phyloP scores from a whole-genome alignment of 495 filamentous ascomycete genomes.

The Aspergillus coremiiformis region DNA sequence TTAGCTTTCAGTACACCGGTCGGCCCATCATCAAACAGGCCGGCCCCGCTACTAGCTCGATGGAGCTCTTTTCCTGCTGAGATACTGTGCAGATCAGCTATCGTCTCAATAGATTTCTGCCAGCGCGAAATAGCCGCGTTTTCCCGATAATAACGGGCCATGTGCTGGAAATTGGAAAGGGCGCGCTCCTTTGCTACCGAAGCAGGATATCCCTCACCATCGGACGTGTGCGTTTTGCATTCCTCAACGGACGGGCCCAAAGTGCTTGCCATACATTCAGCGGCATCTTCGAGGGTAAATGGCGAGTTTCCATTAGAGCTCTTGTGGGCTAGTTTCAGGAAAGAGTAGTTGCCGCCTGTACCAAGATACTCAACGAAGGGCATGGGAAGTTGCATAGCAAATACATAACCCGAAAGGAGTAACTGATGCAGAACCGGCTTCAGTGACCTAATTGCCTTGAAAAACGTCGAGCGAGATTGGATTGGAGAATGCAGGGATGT shows the following conservation, averaged over 20 bases:
- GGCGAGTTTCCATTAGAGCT: slow-evolving; percentile 20
- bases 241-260: slow-evolving; percentile 36
- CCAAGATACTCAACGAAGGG: slow-evolving; percentile 32
- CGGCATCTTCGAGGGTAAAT: slow-evolving; percentile 23
- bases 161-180: slow-evolving; percentile 33
- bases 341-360: slow-evolving; percentile 35
- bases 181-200: slow-evolving; percentile 20
- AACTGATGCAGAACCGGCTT: slow-evolving; percentile 36
- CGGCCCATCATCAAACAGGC: slow-evolving; percentile 40
- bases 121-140: slow-evolving; percentile 30
- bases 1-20: slow-evolving; percentile 38
- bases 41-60: slow-evolving; percentile 30
- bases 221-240: slow-evolving; percentile 23
- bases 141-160: slow-evolving; percentile 45
- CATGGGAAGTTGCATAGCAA: slow-evolving; percentile 40
- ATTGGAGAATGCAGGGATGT: slow-evolving; percentile 36
- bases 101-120: slow-evolving; percentile 43
- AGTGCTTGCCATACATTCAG: slow-evolving; percentile 38
- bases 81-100: slow-evolving; percentile 37
- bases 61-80: slow-evolving; percentile 18
- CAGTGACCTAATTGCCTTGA: slow-evolving; percentile 32
- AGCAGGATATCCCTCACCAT: slow-evolving; percentile 27
- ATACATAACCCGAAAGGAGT: slow-evolving; percentile 43
- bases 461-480: slow-evolving; percentile 30
- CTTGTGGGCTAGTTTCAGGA: slow-evolving; percentile 32